Conservation (phyloP, 2,329 filamentous ascomycete species). For the Fusarium floridanum region DNA sequence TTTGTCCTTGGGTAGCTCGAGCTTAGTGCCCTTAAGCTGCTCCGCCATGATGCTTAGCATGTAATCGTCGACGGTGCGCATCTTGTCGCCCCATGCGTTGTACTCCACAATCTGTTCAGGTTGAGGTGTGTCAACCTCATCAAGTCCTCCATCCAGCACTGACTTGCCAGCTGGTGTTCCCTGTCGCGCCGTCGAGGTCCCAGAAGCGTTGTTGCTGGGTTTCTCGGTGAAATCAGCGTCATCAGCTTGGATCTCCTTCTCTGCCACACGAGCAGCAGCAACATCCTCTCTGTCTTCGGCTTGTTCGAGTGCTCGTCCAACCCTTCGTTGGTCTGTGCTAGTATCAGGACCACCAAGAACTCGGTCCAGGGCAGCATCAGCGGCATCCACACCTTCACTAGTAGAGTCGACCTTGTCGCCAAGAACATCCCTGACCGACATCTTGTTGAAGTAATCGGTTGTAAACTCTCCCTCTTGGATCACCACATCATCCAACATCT, state of each 20-base stretch:
- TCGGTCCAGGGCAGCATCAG: conserved; percentile 86
- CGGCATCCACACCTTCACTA: conserved; percentile 72
- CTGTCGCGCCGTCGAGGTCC: conserved; percentile 63
- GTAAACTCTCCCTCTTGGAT: conserved; percentile 99
- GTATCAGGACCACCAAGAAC: conserved; percentile 78
- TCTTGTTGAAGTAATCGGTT: conserved; percentile 92
- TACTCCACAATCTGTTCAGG: conserved; percentile 60
- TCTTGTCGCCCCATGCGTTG: conserved; percentile 70
- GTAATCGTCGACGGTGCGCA: conserved; percentile 79
- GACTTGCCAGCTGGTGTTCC: conserved; percentile 63
- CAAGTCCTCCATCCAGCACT: conserved; percentile 49
- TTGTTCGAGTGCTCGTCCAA: conserved; percentile 82
- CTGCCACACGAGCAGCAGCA: conserved; percentile 85
- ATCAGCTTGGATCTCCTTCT: conserved; percentile 89
- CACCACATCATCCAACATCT: conserved; percentile 96
- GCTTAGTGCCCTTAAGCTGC: conserved; percentile 68
- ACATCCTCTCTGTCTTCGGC: conserved; percentile 95
- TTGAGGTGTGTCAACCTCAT: conserved; percentile 51
- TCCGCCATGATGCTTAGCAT: conserved; percentile 78
- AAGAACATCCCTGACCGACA: conserved; percentile 78
- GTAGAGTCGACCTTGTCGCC: conserved; percentile 67
- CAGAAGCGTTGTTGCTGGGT: conserved; percentile 59
- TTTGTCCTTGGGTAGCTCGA: conserved; percentile 75
- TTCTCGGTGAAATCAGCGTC: conserved; percentile 87
- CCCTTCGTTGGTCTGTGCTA: conserved; percentile 70